Evolutionary conservation across 2,329 filamentous ascomycete species (phyloP).

Genomic region (Colletotrichum camelliae): DNA sequence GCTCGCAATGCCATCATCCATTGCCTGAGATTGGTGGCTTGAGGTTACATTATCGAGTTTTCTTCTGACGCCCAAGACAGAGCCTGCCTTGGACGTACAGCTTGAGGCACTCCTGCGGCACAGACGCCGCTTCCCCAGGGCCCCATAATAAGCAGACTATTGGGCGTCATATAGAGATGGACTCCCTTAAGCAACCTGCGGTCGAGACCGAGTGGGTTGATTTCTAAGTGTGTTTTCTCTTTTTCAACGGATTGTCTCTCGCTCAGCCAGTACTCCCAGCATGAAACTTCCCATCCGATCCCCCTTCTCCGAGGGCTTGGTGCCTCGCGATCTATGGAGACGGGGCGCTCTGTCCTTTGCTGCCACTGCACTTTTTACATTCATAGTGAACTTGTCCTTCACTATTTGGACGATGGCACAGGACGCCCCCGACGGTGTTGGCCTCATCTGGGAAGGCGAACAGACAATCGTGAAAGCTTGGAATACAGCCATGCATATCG

Average conservation of each 20-base stretch:
- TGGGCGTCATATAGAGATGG: no score
- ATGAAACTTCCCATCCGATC: neutral
- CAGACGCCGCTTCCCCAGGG: no score
- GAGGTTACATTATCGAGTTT: neutral
- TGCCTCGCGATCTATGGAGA: neutral
- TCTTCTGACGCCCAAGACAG: no score
- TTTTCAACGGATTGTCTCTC: neutral
- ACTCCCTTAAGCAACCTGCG: no score
- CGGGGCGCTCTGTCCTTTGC: accelerated
- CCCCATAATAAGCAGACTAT: no score
- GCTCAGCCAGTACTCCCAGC: neutral
- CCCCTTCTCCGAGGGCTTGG: neutral
- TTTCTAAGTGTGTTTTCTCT: neutral
- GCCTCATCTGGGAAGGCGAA: neutral
- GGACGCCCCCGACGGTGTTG: neutral
- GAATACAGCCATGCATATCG: neutral
- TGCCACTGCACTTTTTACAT: accelerated
- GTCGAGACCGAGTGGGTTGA: no score
- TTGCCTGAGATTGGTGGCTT: neutral
- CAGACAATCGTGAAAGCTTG: neutral
- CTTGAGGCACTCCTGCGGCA: neutral
- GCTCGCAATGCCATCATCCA: accelerated
- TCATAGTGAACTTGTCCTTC: neutral
- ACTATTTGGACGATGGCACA: neutral
- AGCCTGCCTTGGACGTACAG: neutral